phyloP scores from a whole-genome alignment of 169 alveolate genomes.

The Perkinsus olseni region DNA sequence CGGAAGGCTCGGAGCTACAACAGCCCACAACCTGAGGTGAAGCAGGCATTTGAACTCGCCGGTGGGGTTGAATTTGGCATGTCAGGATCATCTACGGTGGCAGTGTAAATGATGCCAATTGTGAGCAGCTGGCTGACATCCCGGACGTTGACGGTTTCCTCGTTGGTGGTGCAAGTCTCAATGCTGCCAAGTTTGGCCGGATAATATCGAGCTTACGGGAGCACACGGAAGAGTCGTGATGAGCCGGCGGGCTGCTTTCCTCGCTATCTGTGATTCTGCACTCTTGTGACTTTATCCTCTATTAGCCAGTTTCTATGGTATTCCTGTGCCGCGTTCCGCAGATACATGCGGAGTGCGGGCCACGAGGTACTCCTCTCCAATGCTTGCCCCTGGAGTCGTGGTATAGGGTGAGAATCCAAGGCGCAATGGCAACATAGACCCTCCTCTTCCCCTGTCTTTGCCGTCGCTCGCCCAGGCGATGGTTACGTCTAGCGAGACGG shows the following conservation, averaged over 20 bases:
- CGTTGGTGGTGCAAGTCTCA: conserved; percentile 98
- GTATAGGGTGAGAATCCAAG: too few species aligned
- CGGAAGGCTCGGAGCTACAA: background rate
- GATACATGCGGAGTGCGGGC: too few species aligned
- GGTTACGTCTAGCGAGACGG: too few species aligned
- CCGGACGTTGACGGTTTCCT: conserved; percentile 96
- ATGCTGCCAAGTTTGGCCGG: conserved; percentile 56
- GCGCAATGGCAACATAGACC: too few species aligned
- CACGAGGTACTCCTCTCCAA: too few species aligned
- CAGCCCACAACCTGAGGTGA: background rate
- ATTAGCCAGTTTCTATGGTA: too few species aligned
- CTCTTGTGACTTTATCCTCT: too few species aligned
- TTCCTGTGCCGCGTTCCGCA: too few species aligned
- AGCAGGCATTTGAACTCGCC: too few species aligned
- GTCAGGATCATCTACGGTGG: conserved; percentile 98
- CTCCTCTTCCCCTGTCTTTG: too few species aligned
- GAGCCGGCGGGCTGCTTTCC: background rate
- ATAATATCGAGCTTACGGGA: background rate
- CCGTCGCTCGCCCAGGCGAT: too few species aligned
- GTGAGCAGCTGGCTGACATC: conserved; percentile 75
- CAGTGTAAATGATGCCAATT: conserved; percentile 88
- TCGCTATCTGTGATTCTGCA: background rate
- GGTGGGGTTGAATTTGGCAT: background rate
- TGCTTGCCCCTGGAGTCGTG: too few species aligned
- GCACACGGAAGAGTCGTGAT: background rate